Evolutionary conservation across 495 filamentous ascomycete genomes (phyloP).

Genomic region (Tuber brumale): DNA sequence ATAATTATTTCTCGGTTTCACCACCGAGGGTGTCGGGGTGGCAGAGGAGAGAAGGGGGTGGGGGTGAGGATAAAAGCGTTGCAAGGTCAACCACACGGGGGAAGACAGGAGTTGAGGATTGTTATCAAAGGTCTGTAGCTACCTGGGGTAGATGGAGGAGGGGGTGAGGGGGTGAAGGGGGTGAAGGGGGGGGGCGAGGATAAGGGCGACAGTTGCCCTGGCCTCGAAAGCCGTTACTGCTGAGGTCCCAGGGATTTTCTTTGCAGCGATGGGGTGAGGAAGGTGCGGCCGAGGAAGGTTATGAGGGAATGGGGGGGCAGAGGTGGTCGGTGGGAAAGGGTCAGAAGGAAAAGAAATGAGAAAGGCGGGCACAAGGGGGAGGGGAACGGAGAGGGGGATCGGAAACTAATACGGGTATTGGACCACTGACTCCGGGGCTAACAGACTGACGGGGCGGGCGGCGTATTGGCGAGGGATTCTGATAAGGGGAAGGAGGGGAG

Average conservation of each 20-base stretch:
- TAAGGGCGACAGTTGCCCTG: no score
- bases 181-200: no score
- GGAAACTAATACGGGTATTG: neutral
- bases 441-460: constrained; percentile 5
- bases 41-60: constrained; percentile 16
- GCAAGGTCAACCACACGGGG: constrained; percentile 20
- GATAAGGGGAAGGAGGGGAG: neutral
- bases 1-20: constrained; percentile 33
- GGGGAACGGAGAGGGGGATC: constrained; percentile 17
- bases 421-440: constrained; percentile 18
- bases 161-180: no score
- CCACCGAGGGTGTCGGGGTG: constrained; percentile 36
- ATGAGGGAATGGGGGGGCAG: no score
- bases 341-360: constrained; percentile 17
- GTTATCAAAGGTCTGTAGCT: neutral
- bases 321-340: constrained; percentile 13
- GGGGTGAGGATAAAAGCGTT: constrained; percentile 2
- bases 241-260: no score
- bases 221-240: no score
- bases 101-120: constrained; percentile 4
- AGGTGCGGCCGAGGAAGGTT: no score
- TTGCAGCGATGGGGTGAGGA: no score
- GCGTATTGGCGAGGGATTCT: neutral
- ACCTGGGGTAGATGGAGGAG: no score
- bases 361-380: constrained; percentile 15